These are phyloP conservation scores for Corrigiola litoralis DNA, from an alignment of 179 eudicot genomes.

Conservation along the genomic window DNA sequence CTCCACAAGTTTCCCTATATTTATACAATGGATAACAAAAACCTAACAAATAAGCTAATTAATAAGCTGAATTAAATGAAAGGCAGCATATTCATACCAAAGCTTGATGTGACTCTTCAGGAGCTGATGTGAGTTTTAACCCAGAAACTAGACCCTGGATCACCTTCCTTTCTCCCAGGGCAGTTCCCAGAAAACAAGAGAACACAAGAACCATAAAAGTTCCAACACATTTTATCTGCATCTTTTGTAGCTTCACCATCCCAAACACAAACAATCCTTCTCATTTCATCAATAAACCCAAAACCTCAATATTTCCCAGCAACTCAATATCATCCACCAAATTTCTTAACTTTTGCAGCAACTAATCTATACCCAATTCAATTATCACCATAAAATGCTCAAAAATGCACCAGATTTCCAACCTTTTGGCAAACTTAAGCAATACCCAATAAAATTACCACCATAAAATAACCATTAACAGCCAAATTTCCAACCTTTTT, in stretches of 20 bases:
- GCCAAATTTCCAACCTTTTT: constrained; percentile 8
- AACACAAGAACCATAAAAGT: constrained; percentile 38
- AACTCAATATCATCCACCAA: constrained; percentile 10
- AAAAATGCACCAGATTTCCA: too few relatives aligned
- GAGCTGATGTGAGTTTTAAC: constrained; percentile 29
- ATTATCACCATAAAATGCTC: too few relatives aligned
- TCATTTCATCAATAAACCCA: constrained; percentile 45
- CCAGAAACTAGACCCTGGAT: constrained; percentile 31
- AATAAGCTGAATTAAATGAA: constrained; percentile 5
- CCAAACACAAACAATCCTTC: constrained; percentile 26
- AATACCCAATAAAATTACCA: too few relatives aligned
- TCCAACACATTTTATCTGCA: constrained; percentile 40
- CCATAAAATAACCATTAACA: too few relatives aligned
- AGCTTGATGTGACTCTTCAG: constrained; percentile 36
- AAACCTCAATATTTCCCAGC: constrained; percentile 5
- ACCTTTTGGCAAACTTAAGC: too few relatives aligned
- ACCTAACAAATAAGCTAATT: neutral
- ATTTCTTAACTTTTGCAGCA: neutral
- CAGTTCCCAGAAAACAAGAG: constrained; percentile 33
- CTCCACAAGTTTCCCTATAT: neutral
- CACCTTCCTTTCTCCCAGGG: constrained; percentile 31
- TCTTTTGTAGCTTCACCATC: constrained; percentile 40
- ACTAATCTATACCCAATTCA: too few relatives aligned
- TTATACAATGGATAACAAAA: too few relatives aligned
- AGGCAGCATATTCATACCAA: constrained; percentile 43